These are phyloP conservation scores for Fusarium robinianum DNA, from an alignment of 2,329 filamentous ascomycete species.

Conservation along the genomic window DNA sequence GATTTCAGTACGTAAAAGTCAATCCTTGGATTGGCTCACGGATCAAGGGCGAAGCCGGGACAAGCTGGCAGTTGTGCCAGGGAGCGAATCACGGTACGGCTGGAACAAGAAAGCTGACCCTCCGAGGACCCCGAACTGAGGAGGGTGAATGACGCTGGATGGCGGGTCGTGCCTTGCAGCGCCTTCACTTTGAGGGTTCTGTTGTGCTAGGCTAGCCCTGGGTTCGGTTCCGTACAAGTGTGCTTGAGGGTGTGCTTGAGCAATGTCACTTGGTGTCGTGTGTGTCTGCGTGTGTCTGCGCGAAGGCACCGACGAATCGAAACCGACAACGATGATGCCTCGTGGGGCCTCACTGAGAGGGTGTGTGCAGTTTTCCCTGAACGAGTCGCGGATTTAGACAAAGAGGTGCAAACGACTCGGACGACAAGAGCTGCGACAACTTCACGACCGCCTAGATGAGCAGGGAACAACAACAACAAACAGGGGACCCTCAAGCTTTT, in stretches of 20 bases:
- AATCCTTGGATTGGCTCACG: constrained; percentile 35
- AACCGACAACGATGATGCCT: constrained; percentile 18
- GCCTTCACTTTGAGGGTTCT: constrained; percentile 12
- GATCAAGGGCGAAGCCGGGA: constrained; percentile 28
- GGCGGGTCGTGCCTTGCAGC: constrained; percentile 37
- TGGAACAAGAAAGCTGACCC: constrained; percentile 21
- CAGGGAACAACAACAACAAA: neutral
- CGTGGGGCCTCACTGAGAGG: constrained; percentile 33
- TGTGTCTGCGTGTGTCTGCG: constrained; percentile 19
- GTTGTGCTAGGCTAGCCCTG: constrained; percentile 12
- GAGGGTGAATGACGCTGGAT: constrained; percentile 22
- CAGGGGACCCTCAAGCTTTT: neutral
- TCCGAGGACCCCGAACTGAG: constrained; percentile 15
- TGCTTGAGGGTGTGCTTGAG: too few relatives aligned
- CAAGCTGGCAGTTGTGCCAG: constrained; percentile 14
- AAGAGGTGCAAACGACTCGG: too few relatives aligned
- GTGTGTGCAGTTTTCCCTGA: too few relatives aligned
- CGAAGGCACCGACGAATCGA: too few relatives aligned
- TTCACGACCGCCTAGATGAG: too few relatives aligned
- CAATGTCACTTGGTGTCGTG: constrained; percentile 10
- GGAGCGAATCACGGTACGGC: constrained; percentile 30
- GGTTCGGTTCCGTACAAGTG: too few relatives aligned
- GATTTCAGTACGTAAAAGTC: constrained; percentile 36
- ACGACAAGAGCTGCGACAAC: too few relatives aligned
- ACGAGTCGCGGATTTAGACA: too few relatives aligned